phyloP scores from a whole-genome alignment of 805 yeast genomes.

The Grigorovia humatica region DNA sequence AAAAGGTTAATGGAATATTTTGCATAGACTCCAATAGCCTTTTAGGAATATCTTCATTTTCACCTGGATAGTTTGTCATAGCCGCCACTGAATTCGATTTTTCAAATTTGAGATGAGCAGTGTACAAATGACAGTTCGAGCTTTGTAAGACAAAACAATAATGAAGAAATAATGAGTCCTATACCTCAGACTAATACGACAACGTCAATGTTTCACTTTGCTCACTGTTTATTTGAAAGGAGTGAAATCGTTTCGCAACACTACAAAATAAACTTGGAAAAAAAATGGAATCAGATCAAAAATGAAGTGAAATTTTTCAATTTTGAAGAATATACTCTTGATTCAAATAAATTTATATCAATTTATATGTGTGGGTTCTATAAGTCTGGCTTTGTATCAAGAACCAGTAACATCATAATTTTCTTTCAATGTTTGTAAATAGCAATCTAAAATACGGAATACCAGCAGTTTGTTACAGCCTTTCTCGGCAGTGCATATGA shows the following conservation, averaged over 20 bases:
- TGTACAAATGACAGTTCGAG: too few species aligned
- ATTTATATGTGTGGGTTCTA: slow-evolving; percentile 12
- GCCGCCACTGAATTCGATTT: slow-evolving; percentile 16
- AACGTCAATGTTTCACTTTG: too few species aligned
- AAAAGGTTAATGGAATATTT: slow-evolving; percentile 18
- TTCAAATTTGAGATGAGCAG: neutral
- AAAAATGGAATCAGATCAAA: too few species aligned
- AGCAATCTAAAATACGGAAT: slow-evolving; percentile 34
- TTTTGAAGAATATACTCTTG: too few species aligned
- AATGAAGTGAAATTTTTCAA: too few species aligned
- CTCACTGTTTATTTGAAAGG: too few species aligned
- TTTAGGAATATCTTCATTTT: slow-evolving; percentile 19
- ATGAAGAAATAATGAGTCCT: too few species aligned
- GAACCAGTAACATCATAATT: neutral
- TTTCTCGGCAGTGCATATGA: slow-evolving; percentile 28
- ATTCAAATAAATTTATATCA: neutral
- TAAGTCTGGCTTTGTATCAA: slow-evolving; percentile 13
- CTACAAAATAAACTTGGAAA: too few species aligned
- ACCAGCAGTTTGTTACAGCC: slow-evolving; percentile 36
- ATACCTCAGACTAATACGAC: too few species aligned
- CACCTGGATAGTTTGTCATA: slow-evolving; percentile 25
- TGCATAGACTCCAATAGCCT: slow-evolving; percentile 18
- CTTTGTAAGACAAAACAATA: neutral
- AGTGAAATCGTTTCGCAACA: too few species aligned
- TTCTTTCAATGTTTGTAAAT: neutral